Evolutionary conservation across 2,329 filamentous ascomycete species (phyloP), one percentile per base, ranked within the genome.

Genomic region (Pseudogymnoascus sp.): DNA sequence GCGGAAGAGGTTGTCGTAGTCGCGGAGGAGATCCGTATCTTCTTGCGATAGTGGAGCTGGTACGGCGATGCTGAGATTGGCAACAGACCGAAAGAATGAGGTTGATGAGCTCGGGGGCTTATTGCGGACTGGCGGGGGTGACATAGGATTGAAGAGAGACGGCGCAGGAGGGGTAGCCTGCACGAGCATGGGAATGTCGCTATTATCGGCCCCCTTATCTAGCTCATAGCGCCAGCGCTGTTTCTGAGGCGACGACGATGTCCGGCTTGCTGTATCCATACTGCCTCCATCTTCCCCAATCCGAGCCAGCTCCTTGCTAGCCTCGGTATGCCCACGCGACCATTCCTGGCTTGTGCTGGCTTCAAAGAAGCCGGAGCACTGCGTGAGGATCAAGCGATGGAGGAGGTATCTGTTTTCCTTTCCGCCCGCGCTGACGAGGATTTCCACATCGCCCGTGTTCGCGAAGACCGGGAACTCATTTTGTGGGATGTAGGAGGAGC

Each of bases 1-100:
- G 69, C 93, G 90, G 74, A 97, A 96, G 21, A 97, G 82, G 74
- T 97, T 97, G 74, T 96, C 92, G 75, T 97, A 97, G 77, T 97
- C 91, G 69, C 91, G 90, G 55, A 97, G 81, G 21, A 92, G 83
- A 67, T 96, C 90, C 70, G 90, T 80, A 61, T 91, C 85, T 55
- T 84, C 81, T 63, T 84, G 82, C 12, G 81, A 83, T 14, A 83
- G 75, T 18, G 72, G 71, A 23, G 81, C 75, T 21, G 67, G 25
- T 38, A 61, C 62, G 6, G 58, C 63, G 5, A 85, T 74, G 18
- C 82, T 80, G 66, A 96, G 83, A 73, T 93, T 95, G 67, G 90
- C 88, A 76, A 96, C 90, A 61, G 90, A 95, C 65, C 91, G 90
- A 71, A 96, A 93, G 80, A 96, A 96, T 64, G 82, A 82, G 60